Percentiles rank a stretch among this genome's conserved stretches.
phyloP scores from a whole-genome alignment of 495 filamentous ascomycete genomes.

The Talaromyces ruber region DNA sequence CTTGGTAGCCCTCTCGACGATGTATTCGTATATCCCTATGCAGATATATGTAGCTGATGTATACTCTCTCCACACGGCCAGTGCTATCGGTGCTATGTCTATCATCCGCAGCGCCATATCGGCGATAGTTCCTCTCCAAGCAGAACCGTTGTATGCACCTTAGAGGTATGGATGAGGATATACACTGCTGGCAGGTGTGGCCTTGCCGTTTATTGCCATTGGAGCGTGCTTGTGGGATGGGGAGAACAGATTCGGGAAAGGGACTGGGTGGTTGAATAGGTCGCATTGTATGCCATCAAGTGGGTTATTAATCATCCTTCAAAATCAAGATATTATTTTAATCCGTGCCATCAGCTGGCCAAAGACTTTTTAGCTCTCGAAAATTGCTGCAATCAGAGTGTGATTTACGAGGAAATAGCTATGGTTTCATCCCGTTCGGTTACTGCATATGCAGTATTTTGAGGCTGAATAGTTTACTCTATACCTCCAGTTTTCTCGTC shows the following conservation, averaged over 20 bases:
- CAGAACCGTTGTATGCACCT: slow-evolving; percentile 31
- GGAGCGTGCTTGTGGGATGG: neutral
- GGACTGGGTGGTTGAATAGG: neutral
- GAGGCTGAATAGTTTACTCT: no score
- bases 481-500: no score
- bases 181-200: slow-evolving; percentile 30
- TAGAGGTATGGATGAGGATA: slow-evolving; percentile 50
- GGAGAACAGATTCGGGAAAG: neutral
- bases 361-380: no score
- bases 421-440: no score
- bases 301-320: no score
- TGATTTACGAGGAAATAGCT: no score
- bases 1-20: slow-evolving; percentile 18
- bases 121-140: slow-evolving; percentile 22
- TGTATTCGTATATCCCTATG: slow-evolving; percentile 21
- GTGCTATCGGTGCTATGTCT: slow-evolving; percentile 54
- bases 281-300: no score
- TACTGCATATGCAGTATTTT: no score
- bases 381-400: no score
- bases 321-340: no score
- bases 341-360: no score
- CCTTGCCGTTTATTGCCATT: neutral
- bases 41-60: slow-evolving; percentile 48
- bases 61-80: slow-evolving; percentile 40
- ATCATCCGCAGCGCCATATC: slow-evolving; percentile 51